phyloP scores from a whole-genome alignment of 176 grass and related monocot species.

The Otatea glauca region DNA sequence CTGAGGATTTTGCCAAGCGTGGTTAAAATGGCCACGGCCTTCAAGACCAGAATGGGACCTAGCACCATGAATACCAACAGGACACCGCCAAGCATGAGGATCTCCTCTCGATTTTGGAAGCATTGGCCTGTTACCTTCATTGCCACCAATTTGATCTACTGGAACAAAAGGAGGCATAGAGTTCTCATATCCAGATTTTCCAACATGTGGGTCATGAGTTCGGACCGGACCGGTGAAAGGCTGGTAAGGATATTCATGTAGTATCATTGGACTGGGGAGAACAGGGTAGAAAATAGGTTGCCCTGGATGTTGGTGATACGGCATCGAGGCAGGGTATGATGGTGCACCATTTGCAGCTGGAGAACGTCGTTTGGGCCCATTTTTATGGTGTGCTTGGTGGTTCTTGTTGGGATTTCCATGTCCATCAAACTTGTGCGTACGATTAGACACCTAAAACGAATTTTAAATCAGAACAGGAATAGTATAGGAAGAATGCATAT shows the following conservation, averaged over 20 bases:
- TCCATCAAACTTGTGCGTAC: conserved; percentile 63
- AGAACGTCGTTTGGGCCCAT: conserved; percentile 61
- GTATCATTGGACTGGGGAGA: conserved; percentile 54
- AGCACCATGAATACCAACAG: conserved; percentile 48
- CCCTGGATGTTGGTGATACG: conserved; percentile 67
- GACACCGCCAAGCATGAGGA: conserved; percentile 59
- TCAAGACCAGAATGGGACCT: conserved; percentile 59
- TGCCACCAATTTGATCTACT: conserved; percentile 54
- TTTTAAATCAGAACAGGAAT: conserved; percentile 22
- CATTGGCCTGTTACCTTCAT: conserved; percentile 60
- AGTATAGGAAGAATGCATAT: not conserved
- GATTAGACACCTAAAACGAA: conserved; percentile 50
- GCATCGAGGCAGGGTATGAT: conserved; percentile 56
- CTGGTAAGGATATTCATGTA: conserved; percentile 72
- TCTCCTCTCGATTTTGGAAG: conserved; percentile 52
- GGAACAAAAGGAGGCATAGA: conserved; percentile 52
- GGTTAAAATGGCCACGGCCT: conserved; percentile 55
- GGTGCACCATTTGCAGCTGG: conserved; percentile 59
- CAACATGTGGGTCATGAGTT: conserved; percentile 53
- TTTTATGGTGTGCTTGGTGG: conserved; percentile 62
- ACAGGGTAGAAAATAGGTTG: conserved; percentile 72
- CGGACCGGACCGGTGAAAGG: conserved; percentile 47
- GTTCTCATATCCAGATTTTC: conserved; percentile 58
- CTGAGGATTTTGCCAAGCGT: conserved; percentile 52
- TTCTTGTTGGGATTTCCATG: conserved; percentile 59